These are phyloP conservation scores for Albophoma yamanashiensis DNA, from an alignment of 2,329 filamentous ascomycete genomes.

Conservation along the genomic window DNA sequence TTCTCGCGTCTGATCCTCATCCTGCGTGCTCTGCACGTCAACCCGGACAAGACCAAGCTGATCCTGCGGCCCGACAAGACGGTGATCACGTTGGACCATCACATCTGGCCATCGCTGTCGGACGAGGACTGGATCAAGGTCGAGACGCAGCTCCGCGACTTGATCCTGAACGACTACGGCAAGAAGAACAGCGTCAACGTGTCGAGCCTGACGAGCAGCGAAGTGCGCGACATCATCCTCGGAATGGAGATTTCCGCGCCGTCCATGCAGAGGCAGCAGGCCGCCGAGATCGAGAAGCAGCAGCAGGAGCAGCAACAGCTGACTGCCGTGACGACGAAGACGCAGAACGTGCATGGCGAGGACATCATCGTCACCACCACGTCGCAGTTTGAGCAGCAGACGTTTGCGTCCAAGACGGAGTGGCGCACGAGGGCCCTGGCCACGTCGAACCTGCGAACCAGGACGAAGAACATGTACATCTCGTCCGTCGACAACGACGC, in stretches of 20 bases:
- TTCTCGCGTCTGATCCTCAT: constrained; percentile 95
- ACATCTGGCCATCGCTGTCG: constrained; percentile 91
- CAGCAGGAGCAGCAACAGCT: constrained; percentile 94
- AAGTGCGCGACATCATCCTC: constrained; percentile 95
- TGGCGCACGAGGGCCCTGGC: constrained; percentile 97
- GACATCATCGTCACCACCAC: constrained; percentile 98
- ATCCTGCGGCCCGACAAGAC: constrained; percentile 93
- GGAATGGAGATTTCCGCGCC: constrained; percentile 99
- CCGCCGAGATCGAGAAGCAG: constrained; percentile 97
- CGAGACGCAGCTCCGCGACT: constrained; percentile 88
- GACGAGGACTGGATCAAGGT: constrained; percentile 99
- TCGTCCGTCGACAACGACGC: constrained; percentile 89
- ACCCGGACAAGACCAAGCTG: constrained; percentile 96
- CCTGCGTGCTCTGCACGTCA: constrained; percentile 88
- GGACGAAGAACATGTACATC: constrained; percentile 97
- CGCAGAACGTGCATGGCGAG: constrained; percentile 91
- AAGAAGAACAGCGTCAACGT: constrained; percentile 99
- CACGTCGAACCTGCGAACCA: constrained; percentile 85
- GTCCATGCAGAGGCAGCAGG: constrained; percentile 95
- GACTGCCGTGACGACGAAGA: constrained; percentile 96
- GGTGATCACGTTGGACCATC: constrained; percentile 95
- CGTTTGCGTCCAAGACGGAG: constrained; percentile 96
- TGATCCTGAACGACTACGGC: constrained; percentile 96
- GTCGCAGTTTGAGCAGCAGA: constrained; percentile 94
- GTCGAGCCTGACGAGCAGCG: constrained; percentile 88